Base-by-base conservation (phyloP, 805 yeast genomes). In the Cyberlindnera suaveolens region DNA sequence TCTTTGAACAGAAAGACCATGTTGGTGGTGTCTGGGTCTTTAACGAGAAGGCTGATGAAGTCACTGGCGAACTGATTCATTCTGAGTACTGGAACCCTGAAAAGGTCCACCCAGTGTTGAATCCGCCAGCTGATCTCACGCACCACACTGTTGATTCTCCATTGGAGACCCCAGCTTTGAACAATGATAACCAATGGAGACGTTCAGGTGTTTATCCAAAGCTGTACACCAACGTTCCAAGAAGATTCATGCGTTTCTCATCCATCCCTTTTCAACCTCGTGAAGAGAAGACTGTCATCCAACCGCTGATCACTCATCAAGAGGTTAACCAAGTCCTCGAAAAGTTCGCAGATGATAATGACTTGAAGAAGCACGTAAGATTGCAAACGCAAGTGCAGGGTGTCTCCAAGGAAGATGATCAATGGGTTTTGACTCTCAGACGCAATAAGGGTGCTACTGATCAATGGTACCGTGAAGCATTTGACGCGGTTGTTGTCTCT, bases 401-500 rank as follows among this genome's bases (percentile, higher is more conserved):
- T 10, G 38, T 35, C n/a, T n/a, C 30, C 1, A 47, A 50, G 13
- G 17, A 20, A 62, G 14, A 33, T n/a, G 38, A 26, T 3, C 35
- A 33, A 15, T 40, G 46, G 10, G 62, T 65, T 52, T 68, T 75
- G 72, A 47, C 49, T 1, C 32, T 68, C 14, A 55, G 48, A 57
- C 15, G 20, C 16, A 32, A 20, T 20, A 26, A n/a, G 14, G 47
- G 44, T 7, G 41, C 29, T 1, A n/a, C n/a, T 0, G 52, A 48
- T n/a, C 27, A 44, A 11, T 54, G 55, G 45, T 73, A 75, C 74
- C 69, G 68, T 40, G 73, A 73, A 48, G 50, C 53, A 23, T 77
- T 68, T 49, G 86, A 81, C 56, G 80, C 74, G 6, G 69, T 82
- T 6, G 69, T 76, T 4, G 60, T 79, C 11, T 78, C 84, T 3